Conservation (phyloP, 2,329 filamentous ascomycete species). For the Phaeosphaeria sp. region DNA sequence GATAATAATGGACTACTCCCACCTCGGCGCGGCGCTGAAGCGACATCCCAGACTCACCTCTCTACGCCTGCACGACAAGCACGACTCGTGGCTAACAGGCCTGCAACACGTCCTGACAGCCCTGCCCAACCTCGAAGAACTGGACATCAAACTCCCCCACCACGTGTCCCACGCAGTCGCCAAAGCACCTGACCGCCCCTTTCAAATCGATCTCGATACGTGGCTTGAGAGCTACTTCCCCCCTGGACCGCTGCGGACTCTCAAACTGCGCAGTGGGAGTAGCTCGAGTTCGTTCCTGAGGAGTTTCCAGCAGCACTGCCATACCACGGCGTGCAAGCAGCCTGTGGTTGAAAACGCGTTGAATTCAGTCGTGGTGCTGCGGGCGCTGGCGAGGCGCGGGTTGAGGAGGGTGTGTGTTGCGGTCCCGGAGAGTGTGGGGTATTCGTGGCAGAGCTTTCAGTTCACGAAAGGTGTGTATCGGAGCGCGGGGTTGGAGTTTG, state of each 20-base stretch:
- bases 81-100: not conserved
- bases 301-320: not conserved
- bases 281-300: not conserved
- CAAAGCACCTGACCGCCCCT: not conserved
- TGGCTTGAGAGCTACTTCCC: not conserved
- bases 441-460: not conserved
- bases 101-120: not conserved
- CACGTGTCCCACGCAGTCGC: not conserved
- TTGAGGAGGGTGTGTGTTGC: not conserved
- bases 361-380: not conserved
- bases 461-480: not conserved
- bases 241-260: not conserved
- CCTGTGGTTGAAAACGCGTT: not conserved
- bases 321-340: not conserved
- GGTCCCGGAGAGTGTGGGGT: not conserved
- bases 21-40: not conserved
- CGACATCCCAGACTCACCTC: not conserved
- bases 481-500: not conserved
- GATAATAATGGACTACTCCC: not conserved
- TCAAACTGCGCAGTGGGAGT: not conserved
- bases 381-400: not conserved
- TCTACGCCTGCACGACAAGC: not conserved
- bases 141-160: not conserved
- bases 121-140: not conserved
- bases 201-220: not conserved